Evolutionary conservation across 2,329 filamentous ascomycete species (phyloP).

Genomic region (Cercospora janseana): DNA sequence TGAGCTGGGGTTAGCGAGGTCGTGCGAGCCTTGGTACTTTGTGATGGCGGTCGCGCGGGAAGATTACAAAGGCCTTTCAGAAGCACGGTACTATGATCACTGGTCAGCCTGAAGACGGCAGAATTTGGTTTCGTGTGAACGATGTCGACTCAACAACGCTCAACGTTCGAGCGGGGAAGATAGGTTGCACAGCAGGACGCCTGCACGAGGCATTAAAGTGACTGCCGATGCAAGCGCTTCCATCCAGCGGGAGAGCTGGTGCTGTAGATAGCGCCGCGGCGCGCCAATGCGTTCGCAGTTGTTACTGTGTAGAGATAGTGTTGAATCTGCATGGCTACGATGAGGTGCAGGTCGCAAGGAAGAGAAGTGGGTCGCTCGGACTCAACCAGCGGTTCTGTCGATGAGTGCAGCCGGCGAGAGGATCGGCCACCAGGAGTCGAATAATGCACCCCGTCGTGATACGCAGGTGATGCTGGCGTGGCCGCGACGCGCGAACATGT

Average conservation of each 20-base stretch:
- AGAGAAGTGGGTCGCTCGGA: constrained; percentile 1
- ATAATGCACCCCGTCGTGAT: background rate
- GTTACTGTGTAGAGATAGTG: background rate
- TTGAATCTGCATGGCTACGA: background rate
- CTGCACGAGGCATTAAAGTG: background rate
- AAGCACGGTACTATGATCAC: no score
- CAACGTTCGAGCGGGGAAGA: background rate
- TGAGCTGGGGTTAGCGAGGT: no score
- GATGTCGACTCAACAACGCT: background rate
- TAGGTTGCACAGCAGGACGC: background rate
- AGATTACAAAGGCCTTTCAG: no score
- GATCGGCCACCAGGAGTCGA: background rate
- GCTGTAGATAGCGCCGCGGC: no score
- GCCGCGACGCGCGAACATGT: background rate
- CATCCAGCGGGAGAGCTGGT: no score
- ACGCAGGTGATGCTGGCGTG: constrained; percentile 1
- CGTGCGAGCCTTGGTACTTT: no score
- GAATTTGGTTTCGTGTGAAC: no score
- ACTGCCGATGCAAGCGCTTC: no score
- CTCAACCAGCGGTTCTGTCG: constrained; percentile 3
- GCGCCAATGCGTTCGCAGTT: constrained; percentile 6
- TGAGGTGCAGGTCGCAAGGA: background rate
- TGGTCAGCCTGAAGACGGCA: no score
- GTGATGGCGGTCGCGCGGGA: no score
- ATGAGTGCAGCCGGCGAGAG: background rate